phyloP scores from a whole-genome alignment of 352 stramenopile genomes.

The Thraustochytrium sp. region DNA sequence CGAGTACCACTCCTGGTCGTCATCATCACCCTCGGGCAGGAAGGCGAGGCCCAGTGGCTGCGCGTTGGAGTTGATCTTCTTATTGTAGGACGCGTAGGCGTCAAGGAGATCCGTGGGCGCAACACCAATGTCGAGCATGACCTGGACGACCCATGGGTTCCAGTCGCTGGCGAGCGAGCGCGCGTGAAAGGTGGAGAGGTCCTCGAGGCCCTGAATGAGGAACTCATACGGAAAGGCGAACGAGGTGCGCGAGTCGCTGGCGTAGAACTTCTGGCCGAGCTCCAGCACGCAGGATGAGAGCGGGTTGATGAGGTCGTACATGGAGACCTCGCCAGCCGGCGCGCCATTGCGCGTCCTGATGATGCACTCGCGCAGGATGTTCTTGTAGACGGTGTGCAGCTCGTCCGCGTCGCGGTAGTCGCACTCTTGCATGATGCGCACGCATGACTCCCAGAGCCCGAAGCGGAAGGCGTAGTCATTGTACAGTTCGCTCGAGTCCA shows the following conservation, averaged over 20 bases:
- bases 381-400: slow-evolving; percentile 17
- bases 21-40: neutral
- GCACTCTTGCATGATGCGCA: slow-evolving; percentile 31
- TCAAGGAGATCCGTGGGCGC: neutral
- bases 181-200: neutral
- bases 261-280: slow-evolving; percentile 19
- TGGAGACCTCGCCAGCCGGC: no score
- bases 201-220: slow-evolving; percentile 30
- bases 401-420: slow-evolving; percentile 15
- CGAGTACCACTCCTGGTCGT: slow-evolving; percentile 12
- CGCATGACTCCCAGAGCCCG: neutral
- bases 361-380: slow-evolving; percentile 19
- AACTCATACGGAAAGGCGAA: slow-evolving; percentile 32
- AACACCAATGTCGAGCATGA: slow-evolving; percentile 16
- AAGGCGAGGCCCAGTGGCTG: slow-evolving; percentile 5
- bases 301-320: neutral
- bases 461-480: slow-evolving; percentile 42
- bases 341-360: neutral
- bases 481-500: slow-evolving; percentile 28
- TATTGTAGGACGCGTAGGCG: slow-evolving; percentile 26
- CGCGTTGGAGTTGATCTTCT: slow-evolving; percentile 21
- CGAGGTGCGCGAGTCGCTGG: neutral
- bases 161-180: neutral
- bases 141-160: neutral
- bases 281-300: neutral